Evolutionary conservation across 192 early-diverging fungal genomes (phyloP).

Genomic region (Linnemannia elongata): DNA sequence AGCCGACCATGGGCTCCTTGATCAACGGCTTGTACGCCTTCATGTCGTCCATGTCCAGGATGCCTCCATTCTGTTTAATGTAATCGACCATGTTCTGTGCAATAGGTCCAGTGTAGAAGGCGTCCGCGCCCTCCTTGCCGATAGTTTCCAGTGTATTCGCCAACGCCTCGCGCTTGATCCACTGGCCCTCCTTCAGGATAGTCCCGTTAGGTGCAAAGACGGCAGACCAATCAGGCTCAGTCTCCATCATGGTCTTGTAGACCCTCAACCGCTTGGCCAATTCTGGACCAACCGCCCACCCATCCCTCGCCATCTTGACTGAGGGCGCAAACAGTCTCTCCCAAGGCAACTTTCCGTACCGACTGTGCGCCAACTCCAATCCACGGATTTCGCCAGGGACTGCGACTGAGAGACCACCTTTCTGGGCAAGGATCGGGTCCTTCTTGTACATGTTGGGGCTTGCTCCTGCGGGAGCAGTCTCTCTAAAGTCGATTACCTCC

Average conservation of each 20-base stretch:
- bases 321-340: conserved; percentile 81
- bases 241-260: conserved; percentile 27
- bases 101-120: conserved; percentile 70
- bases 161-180: conserved; percentile 68
- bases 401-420: conserved; percentile 80
- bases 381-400: conserved; percentile 94
- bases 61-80: conserved; percentile 76
- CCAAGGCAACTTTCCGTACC: conserved; percentile 90
- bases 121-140: conserved; percentile 70
- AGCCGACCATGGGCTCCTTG: conserved; percentile 70
- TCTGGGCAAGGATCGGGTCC: conserved; percentile 76
- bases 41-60: conserved; percentile 84
- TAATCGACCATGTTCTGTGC: conserved; percentile 78
- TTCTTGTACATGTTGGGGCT: conserved; percentile 85
- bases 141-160: conserved; percentile 76
- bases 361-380: conserved; percentile 81
- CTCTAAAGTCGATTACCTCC: conserved; percentile 90
- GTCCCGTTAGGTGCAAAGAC: conserved; percentile 82
- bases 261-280: conserved; percentile 54
- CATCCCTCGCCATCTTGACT: conserved; percentile 80
- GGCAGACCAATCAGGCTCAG: conserved; percentile 57
- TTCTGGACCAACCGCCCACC: conserved; percentile 72
- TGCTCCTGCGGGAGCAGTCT: conserved; percentile 83
- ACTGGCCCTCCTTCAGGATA: conserved; percentile 76
- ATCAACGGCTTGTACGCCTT: conserved; percentile 72